Evolutionary conservation across 495 filamentous ascomycete genomes (phyloP), one percentile per base, ranked within the genome.

Genomic region (Usnea hakonensis): DNA sequence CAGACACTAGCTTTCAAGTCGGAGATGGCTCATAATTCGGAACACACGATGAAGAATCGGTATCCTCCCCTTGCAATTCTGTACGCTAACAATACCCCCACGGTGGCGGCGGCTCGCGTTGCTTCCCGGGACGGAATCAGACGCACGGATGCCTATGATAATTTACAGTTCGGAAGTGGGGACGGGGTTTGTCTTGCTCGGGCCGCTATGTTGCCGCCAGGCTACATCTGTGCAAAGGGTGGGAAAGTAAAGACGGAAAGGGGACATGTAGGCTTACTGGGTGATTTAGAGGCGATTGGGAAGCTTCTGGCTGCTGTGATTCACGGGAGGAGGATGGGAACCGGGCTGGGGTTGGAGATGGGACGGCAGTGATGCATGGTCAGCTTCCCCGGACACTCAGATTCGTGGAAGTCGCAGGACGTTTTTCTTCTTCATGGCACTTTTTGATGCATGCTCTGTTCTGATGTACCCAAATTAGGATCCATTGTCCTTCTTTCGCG

Each of bases 141-240:
- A 58, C 82, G 83, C 41, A 73, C 82, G 1, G 90, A 95, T 74
- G 86, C 87, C 3, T 97, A 95, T 69, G 93, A 96, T 64, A 86
- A 95, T 62, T 77, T 96, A 4, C 83, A 89, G 0, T 97, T 97
- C 73, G 88, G 86, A 0, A 86, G 84, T 40, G 93, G 93, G 0
- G 93, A 97, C 71, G 93, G 93, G 0, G 93, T 97, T 0, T 90
- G 91, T 69, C 78, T 97, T 19, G 90, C 93, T 0, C 79, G 79
- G 44, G 89, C 92, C 59, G 89, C 91, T 0, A 94, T 95, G 91
- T 70, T 95, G 63, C 92, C 93, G 1, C 73, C 77, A 8, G 91
- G 91, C 0, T 97, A 97, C 70, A 80, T 78, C 57, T 75, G 86
- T 57, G 88, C 84, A 3, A 81, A 77, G 62, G 84, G 85, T 33